phyloP scores from a whole-genome alignment of 768 basidiomycete species.

The Xerocomus brunneocitrinus region DNA sequence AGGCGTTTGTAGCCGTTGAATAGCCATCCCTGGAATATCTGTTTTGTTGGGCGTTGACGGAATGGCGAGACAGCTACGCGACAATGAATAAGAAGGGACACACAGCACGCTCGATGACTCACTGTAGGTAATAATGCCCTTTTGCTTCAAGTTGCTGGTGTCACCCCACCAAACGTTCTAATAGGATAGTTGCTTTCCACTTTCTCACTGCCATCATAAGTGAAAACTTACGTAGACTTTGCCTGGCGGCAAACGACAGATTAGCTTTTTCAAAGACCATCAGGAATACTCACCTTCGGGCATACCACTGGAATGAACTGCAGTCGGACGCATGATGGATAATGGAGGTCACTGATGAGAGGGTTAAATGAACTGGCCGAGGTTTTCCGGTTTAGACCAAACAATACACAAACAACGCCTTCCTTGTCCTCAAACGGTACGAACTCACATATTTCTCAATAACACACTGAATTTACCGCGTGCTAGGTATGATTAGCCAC shows the following conservation, averaged over 20 bases:
- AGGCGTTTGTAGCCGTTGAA: slow-evolving; percentile 85
- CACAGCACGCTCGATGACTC: slow-evolving; percentile 31
- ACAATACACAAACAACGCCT: slow-evolving; percentile 29
- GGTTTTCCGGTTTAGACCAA: slow-evolving; percentile 30
- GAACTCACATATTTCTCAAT: neutral
- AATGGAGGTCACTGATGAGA: slow-evolving; percentile 8
- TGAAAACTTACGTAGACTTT: slow-evolving; percentile 71
- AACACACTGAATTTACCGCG: slow-evolving; percentile 4
- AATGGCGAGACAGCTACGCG: slow-evolving; percentile 74
- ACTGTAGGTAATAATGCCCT: slow-evolving; percentile 81
- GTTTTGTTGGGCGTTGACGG: slow-evolving; percentile 67
- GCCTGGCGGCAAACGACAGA: slow-evolving; percentile 38
- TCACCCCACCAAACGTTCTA: slow-evolving; percentile 94
- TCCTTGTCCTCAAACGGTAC: slow-evolving; percentile 12
- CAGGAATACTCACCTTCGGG: slow-evolving; percentile 62
- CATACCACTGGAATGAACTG: slow-evolving; percentile 66
- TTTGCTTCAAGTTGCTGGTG: slow-evolving; percentile 60
- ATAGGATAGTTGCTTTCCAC: slow-evolving; percentile 1
- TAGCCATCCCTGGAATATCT: slow-evolving; percentile 68
- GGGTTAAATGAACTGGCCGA: slow-evolving; percentile 15
- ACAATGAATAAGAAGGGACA: neutral
- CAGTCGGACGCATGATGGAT: slow-evolving; percentile 46
- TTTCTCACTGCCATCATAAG: neutral
- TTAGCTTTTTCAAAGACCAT: neutral
- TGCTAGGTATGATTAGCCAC: slow-evolving; percentile 66